phyloP scores from a whole-genome alignment of 169 alveolate genomes.

The Plasmodium vinckei region DNA sequence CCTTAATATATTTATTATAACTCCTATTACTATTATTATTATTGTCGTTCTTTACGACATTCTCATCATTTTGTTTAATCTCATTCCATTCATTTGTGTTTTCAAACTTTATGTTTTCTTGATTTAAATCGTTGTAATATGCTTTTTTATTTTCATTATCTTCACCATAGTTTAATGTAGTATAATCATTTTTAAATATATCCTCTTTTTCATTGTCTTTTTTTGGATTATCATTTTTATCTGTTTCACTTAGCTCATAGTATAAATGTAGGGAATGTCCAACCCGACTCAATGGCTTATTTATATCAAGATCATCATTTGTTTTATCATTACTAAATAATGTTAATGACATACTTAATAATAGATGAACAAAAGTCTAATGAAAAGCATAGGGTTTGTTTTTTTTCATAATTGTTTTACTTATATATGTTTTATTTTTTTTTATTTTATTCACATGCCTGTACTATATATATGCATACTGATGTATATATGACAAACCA shows the following conservation, averaged over 20 bases:
- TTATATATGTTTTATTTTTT: background rate
- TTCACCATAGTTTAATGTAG: slow-evolving; percentile 4
- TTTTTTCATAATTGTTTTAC: background rate
- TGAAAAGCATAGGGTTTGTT: background rate
- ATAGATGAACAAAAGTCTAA: background rate
- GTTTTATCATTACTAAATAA: slow-evolving; percentile 37
- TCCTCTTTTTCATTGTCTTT: slow-evolving; percentile 21
- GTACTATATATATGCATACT: too few relatives aligned
- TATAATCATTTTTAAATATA: background rate
- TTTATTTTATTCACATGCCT: background rate
- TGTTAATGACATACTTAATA: slow-evolving; percentile 71
- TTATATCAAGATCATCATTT: slow-evolving; percentile 7
- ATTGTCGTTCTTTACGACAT: background rate
- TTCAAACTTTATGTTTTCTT: slow-evolving; percentile 5
- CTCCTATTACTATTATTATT: background rate
- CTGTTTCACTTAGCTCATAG: slow-evolving; percentile 29
- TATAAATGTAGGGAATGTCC: slow-evolving; percentile 74
- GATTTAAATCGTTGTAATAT: background rate
- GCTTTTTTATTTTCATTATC: background rate
- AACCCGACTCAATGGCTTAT: slow-evolving; percentile 54
- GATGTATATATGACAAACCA: too few relatives aligned
- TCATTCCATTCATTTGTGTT: background rate
- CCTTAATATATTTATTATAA: background rate
- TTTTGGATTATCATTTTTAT: slow-evolving; percentile 3
- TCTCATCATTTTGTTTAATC: background rate